Conservation (phyloP, 805 yeast species). For the Pichia thaimueangensis region DNA sequence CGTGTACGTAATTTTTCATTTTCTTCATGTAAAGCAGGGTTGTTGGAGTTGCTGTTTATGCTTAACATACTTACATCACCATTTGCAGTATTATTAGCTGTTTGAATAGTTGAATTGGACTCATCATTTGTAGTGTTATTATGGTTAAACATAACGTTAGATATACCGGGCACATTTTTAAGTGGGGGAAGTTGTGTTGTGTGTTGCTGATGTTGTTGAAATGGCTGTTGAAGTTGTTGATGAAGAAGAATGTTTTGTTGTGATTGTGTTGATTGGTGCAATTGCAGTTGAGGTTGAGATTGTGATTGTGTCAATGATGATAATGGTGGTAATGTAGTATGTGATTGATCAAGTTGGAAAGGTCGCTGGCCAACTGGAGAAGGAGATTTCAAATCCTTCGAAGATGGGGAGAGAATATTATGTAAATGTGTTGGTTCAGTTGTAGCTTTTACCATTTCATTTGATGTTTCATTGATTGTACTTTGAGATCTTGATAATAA, state of each 20-base stretch:
- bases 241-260: conserved; percentile 11
- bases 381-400: conserved; percentile 1
- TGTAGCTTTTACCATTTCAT: conserved; percentile 2
- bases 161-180: conserved; percentile 12
- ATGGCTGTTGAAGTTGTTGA: conserved; percentile 11
- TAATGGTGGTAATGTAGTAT: conserved; percentile 11
- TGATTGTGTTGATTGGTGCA: conserved; percentile 8
- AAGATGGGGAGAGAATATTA: conserved; percentile 10
- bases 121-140: background rate
- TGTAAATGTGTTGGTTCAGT: conserved; percentile 14
- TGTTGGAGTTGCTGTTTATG: conserved; percentile 1
- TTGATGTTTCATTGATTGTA: conserved; percentile 4
- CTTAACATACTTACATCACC: background rate
- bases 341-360: background rate
- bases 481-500: conserved; percentile 12
- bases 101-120: background rate
- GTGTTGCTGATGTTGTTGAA: conserved; percentile 14
- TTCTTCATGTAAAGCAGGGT: conserved; percentile 2
- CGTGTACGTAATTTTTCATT: conserved; percentile 53
- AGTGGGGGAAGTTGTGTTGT: conserved; percentile 11
- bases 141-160: conserved; percentile 8
- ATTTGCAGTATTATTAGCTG: background rate
- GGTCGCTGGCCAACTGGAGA: conserved; percentile 1
- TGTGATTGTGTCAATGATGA: background rate
- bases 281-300: conserved; percentile 11